These are phyloP conservation scores for Penicillium concentricum DNA, from an alignment of 2,329 filamentous ascomycete species.

Conservation along the genomic window DNA sequence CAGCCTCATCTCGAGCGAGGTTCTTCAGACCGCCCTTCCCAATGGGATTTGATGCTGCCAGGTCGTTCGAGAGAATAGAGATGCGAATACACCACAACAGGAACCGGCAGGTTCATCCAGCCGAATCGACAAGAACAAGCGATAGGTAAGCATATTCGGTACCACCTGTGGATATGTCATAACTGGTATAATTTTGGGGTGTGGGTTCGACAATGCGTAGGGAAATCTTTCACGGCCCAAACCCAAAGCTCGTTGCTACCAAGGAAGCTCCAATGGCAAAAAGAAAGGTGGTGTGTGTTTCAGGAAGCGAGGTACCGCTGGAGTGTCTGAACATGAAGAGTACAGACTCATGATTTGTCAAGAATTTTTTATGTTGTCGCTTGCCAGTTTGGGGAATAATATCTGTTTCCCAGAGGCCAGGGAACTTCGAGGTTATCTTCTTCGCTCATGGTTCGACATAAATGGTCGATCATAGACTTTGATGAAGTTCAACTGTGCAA, in stretches of 20 bases:
- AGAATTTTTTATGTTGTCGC: neutral
- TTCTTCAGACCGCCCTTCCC: neutral
- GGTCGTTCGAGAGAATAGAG: neutral
- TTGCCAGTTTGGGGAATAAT: neutral
- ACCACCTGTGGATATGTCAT: neutral
- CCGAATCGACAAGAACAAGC: neutral
- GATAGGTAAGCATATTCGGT: neutral
- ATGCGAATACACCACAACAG: too few species aligned
- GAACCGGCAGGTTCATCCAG: neutral
- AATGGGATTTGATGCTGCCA: too few species aligned
- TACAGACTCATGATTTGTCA: neutral
- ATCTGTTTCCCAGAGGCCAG: neutral
- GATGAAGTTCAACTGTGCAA: neutral
- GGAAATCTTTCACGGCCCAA: neutral
- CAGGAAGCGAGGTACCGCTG: neutral
- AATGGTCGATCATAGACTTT: neutral
- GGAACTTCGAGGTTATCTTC: neutral
- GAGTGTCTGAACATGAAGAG: neutral
- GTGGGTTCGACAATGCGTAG: neutral
- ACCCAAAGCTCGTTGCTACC: neutral
- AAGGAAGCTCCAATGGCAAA: neutral
- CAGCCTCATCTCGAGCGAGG: neutral
- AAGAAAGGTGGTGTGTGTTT: neutral
- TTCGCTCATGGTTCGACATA: neutral
- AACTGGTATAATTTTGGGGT: too few species aligned